Base-by-base conservation (phyloP, 768 basidiomycete species). In the Lactarius hatsudake region DNA sequence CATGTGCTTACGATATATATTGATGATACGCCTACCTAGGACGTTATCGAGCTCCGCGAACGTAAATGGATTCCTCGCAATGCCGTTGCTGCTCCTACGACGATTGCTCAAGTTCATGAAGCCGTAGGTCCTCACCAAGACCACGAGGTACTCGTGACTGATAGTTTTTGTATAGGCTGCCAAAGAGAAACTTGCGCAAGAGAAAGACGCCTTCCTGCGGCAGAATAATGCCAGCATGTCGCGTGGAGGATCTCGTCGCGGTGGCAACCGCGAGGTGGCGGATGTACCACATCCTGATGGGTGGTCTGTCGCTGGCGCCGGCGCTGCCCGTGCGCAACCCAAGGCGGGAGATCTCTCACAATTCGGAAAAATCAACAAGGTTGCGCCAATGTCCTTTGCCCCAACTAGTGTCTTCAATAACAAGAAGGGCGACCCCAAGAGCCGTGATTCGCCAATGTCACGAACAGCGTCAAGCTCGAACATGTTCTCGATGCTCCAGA, bases 31-130 rank as follows among this genome's bases (percentile, higher is more conserved):
- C 42, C 68, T 54, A 36, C 57, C 9, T 72, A 98, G 95, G 96
- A 98, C 78, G 82, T 97, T 60, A 84, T 96, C 64, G 96, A 98
- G 74, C 82, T 96, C 54, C 90, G 95, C 60, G 85, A 86, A 34
- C 87, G 89, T 63, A 88, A 85, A 74, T 98, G 96, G 96, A 75
- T 87, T 48, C 78, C 83, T 54, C 86, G 94, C 60, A 87, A 88
- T 73, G 79, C 79, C 57, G 83, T 89, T 34, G 87, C 88, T 61
- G 93, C 90, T 13, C 95, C 95, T 6, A 82, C 90, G 38, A 97
- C 94, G 4, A 87, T 97, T 72, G 91, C 95, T 54, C 88, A 94
- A 70, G 84, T 98, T 38, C 95, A 96, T 72, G 88, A 93, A 77
- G 83, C 84, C 61, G 94, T 94, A 78, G 70, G 90, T 83, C 10